Evolutionary conservation across 495 filamentous ascomycete genomes (phyloP).

Genomic region (Mytilinidion resinicola): DNA sequence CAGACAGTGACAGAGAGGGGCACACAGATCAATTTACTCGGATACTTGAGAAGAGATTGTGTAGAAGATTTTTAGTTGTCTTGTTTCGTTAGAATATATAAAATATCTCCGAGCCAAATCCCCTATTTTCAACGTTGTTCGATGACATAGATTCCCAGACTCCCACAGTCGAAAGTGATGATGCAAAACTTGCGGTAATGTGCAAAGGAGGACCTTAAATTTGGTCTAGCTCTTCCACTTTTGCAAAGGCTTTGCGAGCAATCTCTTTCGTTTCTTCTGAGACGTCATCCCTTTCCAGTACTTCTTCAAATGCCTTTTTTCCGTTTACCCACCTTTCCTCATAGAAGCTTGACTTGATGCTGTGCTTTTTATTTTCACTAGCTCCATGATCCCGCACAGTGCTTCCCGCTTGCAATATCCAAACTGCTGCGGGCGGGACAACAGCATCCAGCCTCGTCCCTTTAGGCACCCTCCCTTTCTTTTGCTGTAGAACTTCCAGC

Average conservation of each 20-base stretch:
- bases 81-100: no score
- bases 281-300: conserved; percentile 1
- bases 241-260: conserved; percentile 5
- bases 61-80: no score
- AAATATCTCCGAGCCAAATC: no score
- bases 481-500: conserved; percentile 9
- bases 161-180: no score
- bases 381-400: conserved; percentile 14
- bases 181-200: no score
- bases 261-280: conserved; percentile 14
- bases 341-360: conserved; percentile 12
- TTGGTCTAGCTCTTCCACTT: conserved; percentile 8
- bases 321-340: conserved; percentile 20
- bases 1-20: no score
- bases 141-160: no score
- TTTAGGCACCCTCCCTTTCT: background rate
- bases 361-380: conserved; percentile 5
- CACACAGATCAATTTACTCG: no score
- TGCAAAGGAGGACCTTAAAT: background rate
- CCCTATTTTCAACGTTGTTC: no score
- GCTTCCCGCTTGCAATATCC: conserved; percentile 15
- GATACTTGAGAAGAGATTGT: no score
- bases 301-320: conserved; percentile 20
- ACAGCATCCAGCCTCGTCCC: conserved; percentile 5
- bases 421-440: conserved; percentile 15